Evolutionary conservation across 345 rosid species (phyloP).

Genomic region (Eucalyptus rudis): DNA sequence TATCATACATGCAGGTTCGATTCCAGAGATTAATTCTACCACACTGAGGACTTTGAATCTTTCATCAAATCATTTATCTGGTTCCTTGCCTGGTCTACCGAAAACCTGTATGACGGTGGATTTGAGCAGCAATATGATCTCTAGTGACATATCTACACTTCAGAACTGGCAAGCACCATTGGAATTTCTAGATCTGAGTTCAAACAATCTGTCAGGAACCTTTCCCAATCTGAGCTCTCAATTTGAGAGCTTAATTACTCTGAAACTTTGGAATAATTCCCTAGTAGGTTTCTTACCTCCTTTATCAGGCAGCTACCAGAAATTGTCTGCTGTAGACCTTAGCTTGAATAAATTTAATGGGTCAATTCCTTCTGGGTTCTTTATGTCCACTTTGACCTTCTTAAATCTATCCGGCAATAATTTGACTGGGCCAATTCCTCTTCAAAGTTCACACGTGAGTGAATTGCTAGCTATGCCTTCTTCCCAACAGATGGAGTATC

Average conservation of each 20-base stretch:
- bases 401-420: conserved; percentile 79
- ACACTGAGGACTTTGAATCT: conserved; percentile 59
- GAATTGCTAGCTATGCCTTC: conserved; percentile 37
- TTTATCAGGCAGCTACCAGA: conserved; percentile 22
- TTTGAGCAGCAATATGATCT: conserved; percentile 64
- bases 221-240: conserved; percentile 46
- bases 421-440: conserved; percentile 58
- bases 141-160: conserved; percentile 44
- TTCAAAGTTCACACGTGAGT: conserved; percentile 39
- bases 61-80: conserved; percentile 60
- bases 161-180: conserved; percentile 57
- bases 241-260: conserved; percentile 31
- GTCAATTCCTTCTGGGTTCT: conserved; percentile 45
- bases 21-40: conserved; percentile 45
- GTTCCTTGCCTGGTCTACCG: conserved; percentile 44
- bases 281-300: conserved; percentile 55
- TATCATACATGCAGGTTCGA: conserved; percentile 39
- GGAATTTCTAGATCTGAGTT: conserved; percentile 73
- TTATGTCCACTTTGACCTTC: conserved; percentile 38
- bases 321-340: conserved; percentile 53
- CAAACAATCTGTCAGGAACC: conserved; percentile 66
- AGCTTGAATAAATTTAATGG: conserved; percentile 66
- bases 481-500: conserved; percentile 51
- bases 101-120: conserved; percentile 37
- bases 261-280: conserved; percentile 60